A percentile compares a stretch with the other conserved stretches of the same genome.
Conservation (phyloP, 164 flowering plant species). For the Vitis riparia region DNA sequence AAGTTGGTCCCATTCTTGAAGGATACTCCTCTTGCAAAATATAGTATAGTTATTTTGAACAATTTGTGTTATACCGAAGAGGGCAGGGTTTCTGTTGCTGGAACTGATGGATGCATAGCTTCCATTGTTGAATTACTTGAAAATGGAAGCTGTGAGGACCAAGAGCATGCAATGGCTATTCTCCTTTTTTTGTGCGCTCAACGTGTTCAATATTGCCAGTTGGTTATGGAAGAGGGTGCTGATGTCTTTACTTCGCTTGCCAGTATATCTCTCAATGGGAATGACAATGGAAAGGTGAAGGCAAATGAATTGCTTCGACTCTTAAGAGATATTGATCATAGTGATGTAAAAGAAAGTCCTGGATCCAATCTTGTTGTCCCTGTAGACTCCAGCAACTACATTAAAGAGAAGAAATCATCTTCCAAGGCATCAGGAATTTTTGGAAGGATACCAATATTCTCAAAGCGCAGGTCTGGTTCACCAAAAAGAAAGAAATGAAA, state of each 20-base stretch:
- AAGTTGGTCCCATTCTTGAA: conserved; percentile 51
- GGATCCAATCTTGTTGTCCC: conserved; percentile 14
- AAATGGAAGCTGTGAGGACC: conserved; percentile 44
- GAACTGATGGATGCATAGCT: conserved; percentile 63
- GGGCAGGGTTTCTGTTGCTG: conserved; percentile 46
- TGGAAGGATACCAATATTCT: conserved; percentile 25
- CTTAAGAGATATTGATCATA: conserved; percentile 36
- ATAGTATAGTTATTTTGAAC: conserved; percentile 44
- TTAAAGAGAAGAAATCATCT: conserved; percentile 24
- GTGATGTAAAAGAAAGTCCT: conserved; percentile 23
- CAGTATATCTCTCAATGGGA: conserved; percentile 57
- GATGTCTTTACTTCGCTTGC: conserved; percentile 60
- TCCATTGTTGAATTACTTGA: conserved; percentile 65
- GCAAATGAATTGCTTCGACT: conserved; percentile 65
- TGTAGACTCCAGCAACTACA: conserved; percentile 4
- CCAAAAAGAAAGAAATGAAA: conserved; percentile 25
- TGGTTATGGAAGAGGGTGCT: conserved; percentile 69
- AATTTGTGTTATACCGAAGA: conserved; percentile 50
- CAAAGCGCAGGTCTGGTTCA: conserved; percentile 3
- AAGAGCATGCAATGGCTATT: conserved; percentile 64
- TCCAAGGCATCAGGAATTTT: conserved; percentile 26
- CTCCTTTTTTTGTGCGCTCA: conserved; percentile 71
- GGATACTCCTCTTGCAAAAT: conserved; percentile 37
- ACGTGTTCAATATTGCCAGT: conserved; percentile 44
- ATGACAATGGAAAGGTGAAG: conserved; percentile 40